These are phyloP conservation scores for Taiozyma sp. DNA, from an alignment of 1,139 yeast genomes.

Conservation along the genomic window DNA sequence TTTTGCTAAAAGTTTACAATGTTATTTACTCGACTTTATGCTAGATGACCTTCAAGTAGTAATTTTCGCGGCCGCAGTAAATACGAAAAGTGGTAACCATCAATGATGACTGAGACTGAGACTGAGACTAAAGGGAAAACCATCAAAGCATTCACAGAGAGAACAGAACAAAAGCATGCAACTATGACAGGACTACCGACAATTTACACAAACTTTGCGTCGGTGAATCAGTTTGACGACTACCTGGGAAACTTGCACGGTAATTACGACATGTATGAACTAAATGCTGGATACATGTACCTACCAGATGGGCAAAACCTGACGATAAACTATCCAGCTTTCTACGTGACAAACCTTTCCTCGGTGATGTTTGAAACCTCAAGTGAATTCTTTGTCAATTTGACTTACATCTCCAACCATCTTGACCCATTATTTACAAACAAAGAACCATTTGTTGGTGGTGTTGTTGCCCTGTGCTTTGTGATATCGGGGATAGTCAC, in stretches of 20 bases:
- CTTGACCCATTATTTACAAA: slow-evolving; percentile 4
- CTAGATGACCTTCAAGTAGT: not conserved
- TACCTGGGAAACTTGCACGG: slow-evolving; percentile 11
- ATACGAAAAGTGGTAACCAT: not conserved
- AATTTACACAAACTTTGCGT: not conserved
- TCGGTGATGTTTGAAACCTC: not conserved
- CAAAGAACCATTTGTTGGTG: slow-evolving; percentile 26
- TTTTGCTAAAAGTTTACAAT: no score
- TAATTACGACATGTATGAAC: slow-evolving; percentile 15
- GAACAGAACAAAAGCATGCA: not conserved
- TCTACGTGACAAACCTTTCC: slow-evolving; percentile 19
- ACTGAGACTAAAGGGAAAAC: no score
- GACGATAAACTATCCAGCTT: slow-evolving; percentile 16
- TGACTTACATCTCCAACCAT: slow-evolving; percentile 1
- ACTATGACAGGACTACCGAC: not conserved
- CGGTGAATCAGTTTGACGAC: not conserved
- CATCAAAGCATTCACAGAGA: not conserved
- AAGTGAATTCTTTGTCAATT: slow-evolving; percentile 7
- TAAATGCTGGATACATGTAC: slow-evolving; percentile 16
- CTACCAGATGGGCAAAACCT: not conserved
- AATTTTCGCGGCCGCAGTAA: not conserved
- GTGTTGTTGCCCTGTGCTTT: slow-evolving; percentile 27
- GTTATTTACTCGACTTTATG: not conserved
- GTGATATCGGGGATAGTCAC: slow-evolving; percentile 30
- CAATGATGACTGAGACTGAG: no score